Evolutionary conservation across 257 asterid genomes (phyloP).

Genomic region (Striga asiatica): DNA sequence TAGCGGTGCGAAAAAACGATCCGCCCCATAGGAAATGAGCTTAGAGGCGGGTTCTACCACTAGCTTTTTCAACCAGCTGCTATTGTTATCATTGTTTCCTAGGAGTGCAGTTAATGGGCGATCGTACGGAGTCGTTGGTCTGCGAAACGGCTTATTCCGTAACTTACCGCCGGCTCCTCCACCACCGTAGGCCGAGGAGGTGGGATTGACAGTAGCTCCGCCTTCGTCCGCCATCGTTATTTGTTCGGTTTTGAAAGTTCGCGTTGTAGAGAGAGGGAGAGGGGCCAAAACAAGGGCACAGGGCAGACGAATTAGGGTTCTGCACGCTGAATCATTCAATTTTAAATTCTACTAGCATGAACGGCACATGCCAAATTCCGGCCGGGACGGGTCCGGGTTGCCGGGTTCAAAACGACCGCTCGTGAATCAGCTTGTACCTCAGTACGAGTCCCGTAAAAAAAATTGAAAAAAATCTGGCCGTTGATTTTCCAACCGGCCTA

Average conservation of each 20-base stretch:
- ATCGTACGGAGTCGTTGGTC: conserved; percentile 69
- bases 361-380: too few relatives aligned
- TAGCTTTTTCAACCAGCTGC: conserved; percentile 65
- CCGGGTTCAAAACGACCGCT: too few relatives aligned
- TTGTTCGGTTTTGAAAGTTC: conserved; percentile 19
- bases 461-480: too few relatives aligned
- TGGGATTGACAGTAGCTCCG: conserved; percentile 29
- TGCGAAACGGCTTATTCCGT: conserved; percentile 45
- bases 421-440: too few relatives aligned
- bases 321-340: too few relatives aligned
- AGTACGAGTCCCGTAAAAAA: too few relatives aligned
- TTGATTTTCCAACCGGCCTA: too few relatives aligned
- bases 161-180: conserved; percentile 87
- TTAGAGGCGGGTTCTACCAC: conserved; percentile 83
- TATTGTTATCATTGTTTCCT: conserved; percentile 14
- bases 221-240: conserved; percentile 71
- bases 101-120: conserved; percentile 43
- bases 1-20: conserved; percentile 48
- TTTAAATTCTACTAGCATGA: too few relatives aligned
- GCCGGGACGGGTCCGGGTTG: too few relatives aligned
- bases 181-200: conserved; percentile 31
- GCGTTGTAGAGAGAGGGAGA: conserved; percentile 15
- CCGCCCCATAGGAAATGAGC: conserved; percentile 55
- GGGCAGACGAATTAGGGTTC: conserved; percentile 39
- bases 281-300: not conserved